A percentile compares a stretch with the other conserved stretches of the same genome.
Conservation (phyloP, 1,284 basidiomycete genomes). For the Cryptococcus hybrid region DNA sequence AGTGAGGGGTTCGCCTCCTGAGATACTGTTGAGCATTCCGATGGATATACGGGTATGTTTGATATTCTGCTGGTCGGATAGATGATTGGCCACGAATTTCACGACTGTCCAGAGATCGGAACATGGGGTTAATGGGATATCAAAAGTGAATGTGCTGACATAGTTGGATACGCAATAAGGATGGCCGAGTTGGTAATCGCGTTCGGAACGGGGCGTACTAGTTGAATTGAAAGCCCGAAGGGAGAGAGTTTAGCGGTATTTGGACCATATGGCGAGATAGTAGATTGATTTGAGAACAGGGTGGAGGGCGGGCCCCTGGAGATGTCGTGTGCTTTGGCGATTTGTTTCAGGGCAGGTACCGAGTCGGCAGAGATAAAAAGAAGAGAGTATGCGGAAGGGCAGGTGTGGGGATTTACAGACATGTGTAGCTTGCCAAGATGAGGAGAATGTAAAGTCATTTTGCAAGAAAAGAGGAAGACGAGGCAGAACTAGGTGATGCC, state of each 20-base stretch:
- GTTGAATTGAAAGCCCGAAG: conserved; percentile 4
- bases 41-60: conserved; percentile 20
- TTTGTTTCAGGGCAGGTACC: conserved; percentile 17
- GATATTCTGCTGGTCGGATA: conserved; percentile 8
- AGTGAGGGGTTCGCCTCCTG: conserved; percentile 17
- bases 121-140: conserved; percentile 1
- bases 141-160: conserved; percentile 16
- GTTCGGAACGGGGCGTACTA: conserved; percentile 26
- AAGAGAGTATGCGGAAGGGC: conserved; percentile 11
- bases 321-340: conserved; percentile 20
- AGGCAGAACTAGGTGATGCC: conserved; percentile 31
- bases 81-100: conserved; percentile 1
- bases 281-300: conserved; percentile 30
- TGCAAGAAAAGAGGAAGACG: conserved; percentile 28
- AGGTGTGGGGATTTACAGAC: conserved; percentile 7
- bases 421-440: conserved; percentile 26
- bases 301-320: conserved; percentile 24
- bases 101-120: conserved; percentile 27
- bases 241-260: conserved; percentile 5
- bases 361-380: conserved; percentile 9
- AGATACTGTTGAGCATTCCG: conserved; percentile 34
- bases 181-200: conserved; percentile 21
- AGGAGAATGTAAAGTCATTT: conserved; percentile 11
- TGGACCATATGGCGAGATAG: conserved; percentile 26
- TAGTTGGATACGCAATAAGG: conserved; percentile 31